Base-by-base conservation (phyloP, 176 grass and related monocot genomes). In the Aegilops tauschii region DNA sequence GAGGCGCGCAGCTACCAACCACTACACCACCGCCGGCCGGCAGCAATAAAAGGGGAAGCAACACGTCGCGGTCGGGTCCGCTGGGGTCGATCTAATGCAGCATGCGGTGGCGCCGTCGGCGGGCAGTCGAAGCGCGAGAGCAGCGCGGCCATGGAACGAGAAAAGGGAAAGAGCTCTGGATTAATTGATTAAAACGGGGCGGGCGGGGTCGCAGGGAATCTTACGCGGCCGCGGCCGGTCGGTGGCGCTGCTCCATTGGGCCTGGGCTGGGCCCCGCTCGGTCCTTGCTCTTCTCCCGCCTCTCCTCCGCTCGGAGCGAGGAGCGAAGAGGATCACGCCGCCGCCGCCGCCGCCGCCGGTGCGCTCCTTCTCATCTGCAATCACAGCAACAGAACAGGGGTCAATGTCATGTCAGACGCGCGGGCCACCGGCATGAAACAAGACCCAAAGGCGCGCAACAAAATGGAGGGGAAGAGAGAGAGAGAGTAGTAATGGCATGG, bases 281-380 rank as follows among this genome's bases (percentile, higher is more conserved):
- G 81, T 32, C 42, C 37, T 69, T 4, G 16, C 5, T 5, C 63
- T 20, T 13, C 32, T 16, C 21, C 74, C 13, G 1, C 16, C 80
- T 61, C 44, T 45, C 32, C 30, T 36, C 31, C 31, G 39, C 50
- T 90, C 73, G 2, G 49, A 52, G 16, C 28, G 31, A 52, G 20
- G 35, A 50, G 42, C 2, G 20, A 61, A 29, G 45, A 13, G 4
- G 64, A 30, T 85, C 82, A 77, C 70, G 61, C 37, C 81, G 61
- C 69, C 79, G 67, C 59, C 82, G 67, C 59, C 82, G 35, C 35
- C 35, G 80, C 79, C 79, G 78, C 49, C 79, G 88, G 10, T 23
- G 37, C 69, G 77, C 71, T 25, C 64, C 90, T 91, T 88, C 90
- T 68, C 90, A 79, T 76, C 90, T 91, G 90, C 69, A 82, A 78